A percentile compares a stretch with the other conserved stretches of the same genome.
Conservation (phyloP, 306 rosid genomes). For the Arachis stenosperma region DNA sequence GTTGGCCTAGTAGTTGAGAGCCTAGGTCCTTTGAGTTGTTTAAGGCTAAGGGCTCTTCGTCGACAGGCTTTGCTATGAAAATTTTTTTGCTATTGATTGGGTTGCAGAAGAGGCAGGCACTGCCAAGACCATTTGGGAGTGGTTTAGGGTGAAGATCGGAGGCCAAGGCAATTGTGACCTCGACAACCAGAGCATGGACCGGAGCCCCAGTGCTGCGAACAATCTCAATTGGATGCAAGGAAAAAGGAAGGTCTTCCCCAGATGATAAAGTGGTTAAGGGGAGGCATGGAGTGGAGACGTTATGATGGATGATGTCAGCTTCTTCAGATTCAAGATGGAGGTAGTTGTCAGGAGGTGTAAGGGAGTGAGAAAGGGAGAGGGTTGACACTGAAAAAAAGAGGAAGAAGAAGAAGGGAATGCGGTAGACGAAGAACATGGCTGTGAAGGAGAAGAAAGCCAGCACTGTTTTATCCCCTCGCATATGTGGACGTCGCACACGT, state of each 20-base stretch:
- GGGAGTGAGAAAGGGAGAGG: no score
- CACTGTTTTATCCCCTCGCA: no score
- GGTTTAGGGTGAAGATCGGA: slow-evolving; percentile 68
- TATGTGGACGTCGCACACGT: no score
- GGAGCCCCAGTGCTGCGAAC: slow-evolving; percentile 61
- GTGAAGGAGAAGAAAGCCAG: no score
- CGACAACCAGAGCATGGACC: slow-evolving; percentile 68
- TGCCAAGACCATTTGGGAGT: slow-evolving; percentile 77
- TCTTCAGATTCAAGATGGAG: background rate
- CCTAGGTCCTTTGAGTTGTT: slow-evolving; percentile 71
- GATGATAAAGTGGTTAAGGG: slow-evolving; percentile 43
- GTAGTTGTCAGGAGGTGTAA: no score
- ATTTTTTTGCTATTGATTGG: slow-evolving; percentile 60
- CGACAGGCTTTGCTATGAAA: slow-evolving; percentile 87
- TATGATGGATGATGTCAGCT: slow-evolving; percentile 68
- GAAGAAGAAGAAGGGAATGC: no score
- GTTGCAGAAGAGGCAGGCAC: slow-evolving; percentile 66
- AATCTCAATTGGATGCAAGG: slow-evolving; percentile 62
- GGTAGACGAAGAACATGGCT: no score
- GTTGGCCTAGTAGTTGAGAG: slow-evolving; percentile 72
- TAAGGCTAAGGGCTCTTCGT: slow-evolving; percentile 82
- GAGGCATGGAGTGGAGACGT: slow-evolving; percentile 93
- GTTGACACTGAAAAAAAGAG: no score
- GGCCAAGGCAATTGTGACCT: slow-evolving; percentile 81
- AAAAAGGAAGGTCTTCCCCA: slow-evolving; percentile 51